phyloP scores from a whole-genome alignment of 805 yeast species.

The Debaryomyces maramus region DNA sequence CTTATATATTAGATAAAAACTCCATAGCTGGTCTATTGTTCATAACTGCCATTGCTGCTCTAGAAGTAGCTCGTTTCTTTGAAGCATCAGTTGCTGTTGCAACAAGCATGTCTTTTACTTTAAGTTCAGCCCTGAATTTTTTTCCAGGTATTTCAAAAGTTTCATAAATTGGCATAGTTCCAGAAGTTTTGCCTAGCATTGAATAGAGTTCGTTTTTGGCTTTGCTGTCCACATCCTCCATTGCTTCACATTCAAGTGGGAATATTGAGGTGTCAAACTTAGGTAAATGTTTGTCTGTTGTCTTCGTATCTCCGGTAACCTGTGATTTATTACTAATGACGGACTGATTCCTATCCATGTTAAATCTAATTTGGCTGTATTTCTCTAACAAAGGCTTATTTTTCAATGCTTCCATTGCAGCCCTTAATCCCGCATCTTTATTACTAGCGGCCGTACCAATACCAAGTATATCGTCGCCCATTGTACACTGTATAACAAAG shows the following conservation, averaged over 20 bases:
- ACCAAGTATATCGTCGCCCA: conserved; percentile 68
- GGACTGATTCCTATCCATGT: conserved; percentile 19
- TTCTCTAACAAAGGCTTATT: conserved; percentile 62
- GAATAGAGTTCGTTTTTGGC: conserved; percentile 44
- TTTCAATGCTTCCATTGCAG: conserved; percentile 77
- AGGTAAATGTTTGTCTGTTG: neutral
- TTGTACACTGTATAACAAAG: conserved; percentile 63
- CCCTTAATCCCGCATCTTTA: conserved; percentile 78
- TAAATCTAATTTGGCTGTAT: conserved; percentile 53
- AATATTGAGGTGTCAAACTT: conserved; percentile 14
- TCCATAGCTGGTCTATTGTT: conserved; percentile 13
- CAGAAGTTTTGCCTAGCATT: conserved; percentile 33
- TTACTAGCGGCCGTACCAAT: conserved; percentile 66
- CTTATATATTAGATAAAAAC: neutral
- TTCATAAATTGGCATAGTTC: conserved; percentile 35
- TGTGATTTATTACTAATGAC: conserved; percentile 10
- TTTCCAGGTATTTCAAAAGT: conserved; percentile 23
- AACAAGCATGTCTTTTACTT: conserved; percentile 26
- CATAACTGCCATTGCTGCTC: conserved; percentile 40
- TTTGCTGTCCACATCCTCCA: conserved; percentile 25
- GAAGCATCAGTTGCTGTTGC: conserved; percentile 35
- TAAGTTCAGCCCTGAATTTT: conserved; percentile 28
- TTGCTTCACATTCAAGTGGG: conserved; percentile 26
- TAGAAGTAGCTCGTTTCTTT: conserved; percentile 41
- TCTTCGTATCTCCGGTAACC: neutral